A percentile compares a stretch with the other conserved stretches of the same genome.
Evolutionary conservation across 768 basidiomycete genomes (phyloP).

Genomic region (Lactifluus pinguis): DNA sequence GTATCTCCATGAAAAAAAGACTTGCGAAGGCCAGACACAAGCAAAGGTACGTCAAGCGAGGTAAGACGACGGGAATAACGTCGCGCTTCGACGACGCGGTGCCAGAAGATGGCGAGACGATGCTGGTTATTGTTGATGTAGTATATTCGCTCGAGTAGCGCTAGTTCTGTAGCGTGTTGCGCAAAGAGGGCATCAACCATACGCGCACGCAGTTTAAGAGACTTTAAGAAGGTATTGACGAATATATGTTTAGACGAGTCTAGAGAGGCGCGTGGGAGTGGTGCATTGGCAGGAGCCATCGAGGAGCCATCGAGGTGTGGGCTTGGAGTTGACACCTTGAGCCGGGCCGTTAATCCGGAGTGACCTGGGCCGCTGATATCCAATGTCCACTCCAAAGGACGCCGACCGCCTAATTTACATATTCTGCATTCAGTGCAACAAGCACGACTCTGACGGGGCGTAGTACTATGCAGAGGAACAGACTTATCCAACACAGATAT

Average conservation of each 20-base stretch:
- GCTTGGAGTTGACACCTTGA: too few species aligned
- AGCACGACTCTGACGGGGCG: too few species aligned
- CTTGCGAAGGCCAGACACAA: conserved; percentile 32
- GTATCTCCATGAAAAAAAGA: conserved; percentile 41
- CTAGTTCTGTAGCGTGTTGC: conserved; percentile 42
- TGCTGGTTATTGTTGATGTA: conserved; percentile 82
- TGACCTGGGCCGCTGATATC: too few species aligned
- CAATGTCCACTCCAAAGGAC: too few species aligned
- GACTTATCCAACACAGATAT: too few species aligned
- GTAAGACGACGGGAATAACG: conserved; percentile 35
- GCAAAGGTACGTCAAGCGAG: conserved; percentile 20
- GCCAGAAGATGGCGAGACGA: conserved; percentile 60
- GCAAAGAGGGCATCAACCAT: conserved; percentile 38
- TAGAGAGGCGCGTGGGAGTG: conserved; percentile 17
- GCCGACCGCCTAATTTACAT: too few species aligned
- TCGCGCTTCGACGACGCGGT: conserved; percentile 51
- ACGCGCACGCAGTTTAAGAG: conserved; percentile 47
- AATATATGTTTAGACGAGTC: conserved; percentile 24
- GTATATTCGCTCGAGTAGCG: conserved; percentile 55
- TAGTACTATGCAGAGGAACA: too few species aligned
- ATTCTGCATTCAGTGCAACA: too few species aligned
- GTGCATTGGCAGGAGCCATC: not conserved
- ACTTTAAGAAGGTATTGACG: conserved; percentile 53
- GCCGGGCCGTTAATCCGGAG: too few species aligned
- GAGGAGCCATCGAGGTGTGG: too few species aligned